Base-by-base conservation (phyloP, 2,329 filamentous ascomycete genomes). In the Pseudogymnoascus sp. region DNA sequence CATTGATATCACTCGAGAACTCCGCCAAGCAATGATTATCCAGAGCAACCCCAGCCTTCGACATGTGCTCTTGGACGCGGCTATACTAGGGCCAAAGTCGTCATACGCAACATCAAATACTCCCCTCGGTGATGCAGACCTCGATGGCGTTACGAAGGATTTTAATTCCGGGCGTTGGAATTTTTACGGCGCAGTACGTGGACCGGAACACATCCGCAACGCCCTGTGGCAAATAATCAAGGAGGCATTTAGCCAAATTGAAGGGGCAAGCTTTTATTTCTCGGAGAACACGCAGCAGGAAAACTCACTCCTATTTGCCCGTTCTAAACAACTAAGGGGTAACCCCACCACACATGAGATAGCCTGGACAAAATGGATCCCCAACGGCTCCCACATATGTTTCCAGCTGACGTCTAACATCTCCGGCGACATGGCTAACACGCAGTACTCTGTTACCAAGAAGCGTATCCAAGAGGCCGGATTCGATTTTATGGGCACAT, bases 341-440 rank as follows among this genome's bases (percentile, higher is more conserved):
- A 58, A 68, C 63, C 70, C 70, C 5, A 66, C 64, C 9, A 61
- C 71, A 15, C 15, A 69, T 39, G 70, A 72, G 41, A 65, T 74
- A 8, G 70, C 71, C 61, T 79, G 76, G 76, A 70, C 79, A 4
- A 77, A 80, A 67, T 83, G 80, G 80, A 68, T 78, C 6, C 78
- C 79, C 3, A 82, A 82, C 66, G 79, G 77, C 4, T 74, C 75
- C 0, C 79, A 82, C 65, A 65, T 81, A 4, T 78, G 79, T 72
- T 83, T 83, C 71, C 77, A 74, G 4, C 80, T 81, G 1, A 82
- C 83, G 63, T 74, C 76, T 5, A 77, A 77, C 31, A 78, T 81
- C 1, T 73, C 74, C 1, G 80, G 77, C 2, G 70, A 73, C 9
- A 79, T 82, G 62, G 80, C 78, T 1, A 72, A 73, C 44, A 66